These are phyloP conservation scores for Populus ilicifolia DNA, from an alignment of 345 rosid species.

Conservation along the genomic window DNA sequence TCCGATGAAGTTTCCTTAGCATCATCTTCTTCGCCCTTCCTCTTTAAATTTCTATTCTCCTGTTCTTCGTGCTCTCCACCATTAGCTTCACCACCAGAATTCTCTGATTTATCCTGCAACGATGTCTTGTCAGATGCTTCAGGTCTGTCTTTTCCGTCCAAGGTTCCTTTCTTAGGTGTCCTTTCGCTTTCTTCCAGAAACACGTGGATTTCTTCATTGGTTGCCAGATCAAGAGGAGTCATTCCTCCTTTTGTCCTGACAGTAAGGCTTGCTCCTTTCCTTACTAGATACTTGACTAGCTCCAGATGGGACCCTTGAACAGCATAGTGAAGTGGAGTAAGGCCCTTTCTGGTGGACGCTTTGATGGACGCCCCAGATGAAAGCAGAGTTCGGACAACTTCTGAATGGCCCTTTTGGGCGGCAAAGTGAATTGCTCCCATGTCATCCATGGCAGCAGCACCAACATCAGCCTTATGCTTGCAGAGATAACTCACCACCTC, in stretches of 20 bases:
- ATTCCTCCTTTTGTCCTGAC: constrained; percentile 76
- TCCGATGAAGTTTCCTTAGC: constrained; percentile 28
- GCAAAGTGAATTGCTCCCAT: constrained; percentile 98
- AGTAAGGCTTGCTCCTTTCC: constrained; percentile 63
- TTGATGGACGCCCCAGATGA: constrained; percentile 67
- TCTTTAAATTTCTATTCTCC: constrained; percentile 39
- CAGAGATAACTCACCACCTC: constrained; percentile 74
- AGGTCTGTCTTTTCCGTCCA: constrained; percentile 25
- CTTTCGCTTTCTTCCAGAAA: constrained; percentile 55
- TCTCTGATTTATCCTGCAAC: constrained; percentile 22
- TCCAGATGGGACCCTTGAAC: constrained; percentile 84
- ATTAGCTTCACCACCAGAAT: constrained; percentile 27
- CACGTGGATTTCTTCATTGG: constrained; percentile 44
- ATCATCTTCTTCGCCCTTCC: constrained; percentile 42
- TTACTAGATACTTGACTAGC: constrained; percentile 63
- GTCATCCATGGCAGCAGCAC: constrained; percentile 96
- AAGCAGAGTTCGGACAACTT: constrained; percentile 55
- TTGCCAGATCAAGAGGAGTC: constrained; percentile 72
- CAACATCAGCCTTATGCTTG: constrained; percentile 87
- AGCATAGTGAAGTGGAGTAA: constrained; percentile 88
- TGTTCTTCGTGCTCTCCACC: constrained; percentile 2
- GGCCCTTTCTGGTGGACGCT: constrained; percentile 72
- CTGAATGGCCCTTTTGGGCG: constrained; percentile 87
- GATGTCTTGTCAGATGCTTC: constrained; percentile 35
- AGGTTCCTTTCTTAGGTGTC: constrained; percentile 32